Conservation (phyloP, 768 basidiomycete species). For the Lactifluus subvellereus region DNA sequence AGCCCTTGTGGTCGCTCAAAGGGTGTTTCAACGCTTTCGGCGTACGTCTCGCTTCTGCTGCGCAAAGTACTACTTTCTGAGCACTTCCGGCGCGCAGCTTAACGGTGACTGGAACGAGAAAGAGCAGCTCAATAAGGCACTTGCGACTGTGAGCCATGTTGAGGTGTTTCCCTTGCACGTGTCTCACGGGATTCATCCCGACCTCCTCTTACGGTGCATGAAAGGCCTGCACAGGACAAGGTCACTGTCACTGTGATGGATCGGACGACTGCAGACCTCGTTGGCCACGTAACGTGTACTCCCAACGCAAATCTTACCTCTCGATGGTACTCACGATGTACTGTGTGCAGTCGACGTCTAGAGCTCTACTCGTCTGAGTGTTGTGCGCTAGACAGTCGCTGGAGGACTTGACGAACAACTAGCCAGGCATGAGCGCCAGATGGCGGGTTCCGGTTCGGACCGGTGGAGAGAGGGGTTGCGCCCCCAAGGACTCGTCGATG, state of each 20-base stretch:
- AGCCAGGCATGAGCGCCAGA: not conserved
- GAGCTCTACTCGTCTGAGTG: conserved; percentile 3
- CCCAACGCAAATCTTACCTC: no score
- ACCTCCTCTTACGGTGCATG: not conserved
- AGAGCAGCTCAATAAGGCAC: conserved; percentile 3
- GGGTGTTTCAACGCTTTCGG: conserved; percentile 4
- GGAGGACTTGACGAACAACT: not conserved
- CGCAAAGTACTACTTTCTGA: not conserved
- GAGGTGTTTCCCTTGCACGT: not conserved
- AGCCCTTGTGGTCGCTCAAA: not conserved
- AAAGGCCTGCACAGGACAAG: not conserved
- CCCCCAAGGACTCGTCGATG: no score
- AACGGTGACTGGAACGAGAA: not conserved
- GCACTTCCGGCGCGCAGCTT: not conserved
- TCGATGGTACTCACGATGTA: not conserved
- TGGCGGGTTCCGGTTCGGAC: not conserved
- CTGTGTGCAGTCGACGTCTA: not conserved
- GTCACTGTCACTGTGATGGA: not conserved
- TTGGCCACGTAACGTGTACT: not conserved
- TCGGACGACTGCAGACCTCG: not conserved
- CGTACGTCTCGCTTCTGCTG: not conserved
- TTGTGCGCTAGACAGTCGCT: conserved; percentile 3
- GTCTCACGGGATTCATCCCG: not conserved
- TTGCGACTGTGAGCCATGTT: conserved; percentile 1
- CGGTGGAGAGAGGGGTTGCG: no score